Evolutionary conservation across 176 grass and related monocot species (phyloP), one percentile per base, ranked within the genome.

Genomic region (Poa annua): DNA sequence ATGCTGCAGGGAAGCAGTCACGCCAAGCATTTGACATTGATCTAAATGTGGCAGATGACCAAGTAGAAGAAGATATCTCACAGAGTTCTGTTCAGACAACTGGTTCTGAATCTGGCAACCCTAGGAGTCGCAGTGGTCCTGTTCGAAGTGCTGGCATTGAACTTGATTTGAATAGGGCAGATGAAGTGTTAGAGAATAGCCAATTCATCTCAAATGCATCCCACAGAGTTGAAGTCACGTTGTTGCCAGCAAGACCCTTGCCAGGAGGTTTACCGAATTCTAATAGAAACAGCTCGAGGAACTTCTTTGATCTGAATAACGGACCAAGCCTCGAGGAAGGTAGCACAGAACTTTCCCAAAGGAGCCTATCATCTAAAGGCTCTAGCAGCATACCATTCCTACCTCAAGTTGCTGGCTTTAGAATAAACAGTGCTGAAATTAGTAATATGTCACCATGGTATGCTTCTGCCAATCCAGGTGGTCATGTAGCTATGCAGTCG

Each of bases 301-400:
- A 94, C 75, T 94, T 97, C 70, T 94, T 97, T 15, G 94, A 97
- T 87, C 85, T 97, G 24, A 97, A 97, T 80, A 94, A 83, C 14
- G 88, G 94, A 38, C 94, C 90, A 80, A 85, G 62, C 60, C 73
- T 94, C 39, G 94, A 94, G 94, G 94, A 94, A 83, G 62, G 59
- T 82, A 64, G 67, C 42, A 78, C 34, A 20, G 92, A 97, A 89
- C 69, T 80, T 68, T 60, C 80, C 81, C 71, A 75, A 66, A 92
- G 86, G 83, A 77, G 15, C 26, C 74, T 79, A 83, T 75, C 81
- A 83, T 66, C 72, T 68, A 83, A 89, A 86, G 87, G 52, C 72
- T 20, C 26, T 35, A 85, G 74, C 4, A 78, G 76, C 60, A 54
- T 85, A 48, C 83, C 86, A 11, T 92, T 90, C 84, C 85, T 92